Conservation (phyloP, 1,284 basidiomycete genomes). For the Coniferiporia sulphurascens region DNA sequence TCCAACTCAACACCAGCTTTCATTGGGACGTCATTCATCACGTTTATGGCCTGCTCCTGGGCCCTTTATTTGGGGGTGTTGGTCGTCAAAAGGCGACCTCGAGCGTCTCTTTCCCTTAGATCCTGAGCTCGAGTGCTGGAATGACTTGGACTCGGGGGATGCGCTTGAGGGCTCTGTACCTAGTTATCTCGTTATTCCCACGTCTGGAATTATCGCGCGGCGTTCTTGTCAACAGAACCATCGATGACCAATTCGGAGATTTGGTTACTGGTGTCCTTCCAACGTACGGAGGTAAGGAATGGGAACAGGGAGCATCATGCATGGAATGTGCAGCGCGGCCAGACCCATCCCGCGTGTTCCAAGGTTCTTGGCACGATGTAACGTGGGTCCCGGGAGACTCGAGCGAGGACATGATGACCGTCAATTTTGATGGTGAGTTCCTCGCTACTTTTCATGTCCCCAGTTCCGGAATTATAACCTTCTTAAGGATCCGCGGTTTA, state of each 20-base stretch:
- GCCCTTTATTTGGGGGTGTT: no score
- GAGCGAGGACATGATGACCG: not conserved
- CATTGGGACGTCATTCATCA: no score
- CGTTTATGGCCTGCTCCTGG: no score
- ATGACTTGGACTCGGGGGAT: not conserved
- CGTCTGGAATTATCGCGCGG: not conserved
- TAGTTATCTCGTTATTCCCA: not conserved
- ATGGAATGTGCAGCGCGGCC: constrained; percentile 17
- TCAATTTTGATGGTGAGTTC: constrained; percentile 8
- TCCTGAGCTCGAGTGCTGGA: not conserved
- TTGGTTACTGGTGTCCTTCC: not conserved
- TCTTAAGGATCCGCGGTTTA: constrained; percentile 15
- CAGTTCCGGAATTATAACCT: not conserved
- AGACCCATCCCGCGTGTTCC: constrained; percentile 11
- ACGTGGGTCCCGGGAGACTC: not conserved
- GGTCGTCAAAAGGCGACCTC: no score
- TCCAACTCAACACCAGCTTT: no score
- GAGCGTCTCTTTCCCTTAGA: no score
- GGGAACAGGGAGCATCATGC: constrained; percentile 21
- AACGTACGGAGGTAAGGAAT: not conserved
- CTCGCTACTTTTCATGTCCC: not conserved
- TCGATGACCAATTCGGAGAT: not conserved
- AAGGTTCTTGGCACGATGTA: constrained; percentile 22
- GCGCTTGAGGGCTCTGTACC: not conserved
- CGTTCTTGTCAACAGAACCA: not conserved